Percentiles rank a stretch among this genome's conserved stretches.
Evolutionary conservation across 1,284 basidiomycete species (phyloP).

Genomic region (Sphaerobolus stellatus): DNA sequence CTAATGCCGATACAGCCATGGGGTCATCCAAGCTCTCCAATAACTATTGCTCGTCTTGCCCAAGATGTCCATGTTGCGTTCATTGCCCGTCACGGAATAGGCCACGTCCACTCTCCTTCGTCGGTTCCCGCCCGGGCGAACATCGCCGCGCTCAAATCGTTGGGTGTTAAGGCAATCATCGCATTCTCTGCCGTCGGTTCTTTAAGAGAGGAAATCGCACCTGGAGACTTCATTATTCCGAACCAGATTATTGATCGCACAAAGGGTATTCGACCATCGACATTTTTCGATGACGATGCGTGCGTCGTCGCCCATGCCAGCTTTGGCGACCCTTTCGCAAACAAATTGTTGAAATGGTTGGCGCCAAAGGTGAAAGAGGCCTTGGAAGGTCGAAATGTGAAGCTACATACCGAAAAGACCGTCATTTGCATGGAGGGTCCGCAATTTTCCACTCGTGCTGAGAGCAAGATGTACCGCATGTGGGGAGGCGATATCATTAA

Average conservation of each 20-base stretch:
- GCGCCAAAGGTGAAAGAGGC: constrained; percentile 65
- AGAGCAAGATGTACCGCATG: constrained; percentile 90
- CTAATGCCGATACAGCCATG: constrained; percentile 66
- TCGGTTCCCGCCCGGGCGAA: constrained; percentile 86
- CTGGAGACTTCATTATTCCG: constrained; percentile 88
- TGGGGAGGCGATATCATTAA: constrained; percentile 96
- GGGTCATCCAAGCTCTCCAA: constrained; percentile 90
- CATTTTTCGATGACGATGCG: constrained; percentile 79
- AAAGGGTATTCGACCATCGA: constrained; percentile 83
- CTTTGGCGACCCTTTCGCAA: constrained; percentile 90
- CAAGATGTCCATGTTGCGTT: constrained; percentile 84
- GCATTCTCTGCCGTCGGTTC: constrained; percentile 97
- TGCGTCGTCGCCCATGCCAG: constrained; percentile 88
- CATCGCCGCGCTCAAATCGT: constrained; percentile 91
- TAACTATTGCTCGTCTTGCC: constrained; percentile 82
- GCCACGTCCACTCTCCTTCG: constrained; percentile 76
- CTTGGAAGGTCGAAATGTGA: constrained; percentile 55
- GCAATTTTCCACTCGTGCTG: constrained; percentile 91
- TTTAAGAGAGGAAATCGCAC: constrained; percentile 92
- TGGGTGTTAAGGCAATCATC: constrained; percentile 87
- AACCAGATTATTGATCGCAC: constrained; percentile 96
- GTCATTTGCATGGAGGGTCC: constrained; percentile 98
- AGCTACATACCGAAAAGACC: constrained; percentile 78
- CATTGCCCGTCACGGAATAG: constrained; percentile 84
- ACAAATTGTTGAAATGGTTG: constrained; percentile 68